phyloP scores from a whole-genome alignment of 352 stramenopile genomes.

The Pythium biforme region DNA sequence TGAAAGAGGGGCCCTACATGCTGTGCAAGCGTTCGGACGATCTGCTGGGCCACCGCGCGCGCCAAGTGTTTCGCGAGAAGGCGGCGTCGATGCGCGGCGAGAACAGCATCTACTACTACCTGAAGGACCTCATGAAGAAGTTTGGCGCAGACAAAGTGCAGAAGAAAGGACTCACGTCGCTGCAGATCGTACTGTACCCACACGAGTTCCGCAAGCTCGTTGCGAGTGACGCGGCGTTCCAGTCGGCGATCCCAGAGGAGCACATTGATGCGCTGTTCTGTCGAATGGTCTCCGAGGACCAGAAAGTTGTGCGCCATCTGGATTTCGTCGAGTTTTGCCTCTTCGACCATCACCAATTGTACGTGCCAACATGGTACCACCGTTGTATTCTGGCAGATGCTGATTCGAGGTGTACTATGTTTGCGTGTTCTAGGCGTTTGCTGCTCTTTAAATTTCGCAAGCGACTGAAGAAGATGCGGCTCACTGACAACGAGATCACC shows the following conservation, averaged over 20 bases:
- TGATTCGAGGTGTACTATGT: neutral
- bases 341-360: slow-evolving; percentile 79
- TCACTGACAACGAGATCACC: slow-evolving; percentile 77
- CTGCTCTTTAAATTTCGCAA: slow-evolving; percentile 77
- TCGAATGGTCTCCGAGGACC: slow-evolving; percentile 56
- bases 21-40: slow-evolving; percentile 84
- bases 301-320: slow-evolving; percentile 53
- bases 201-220: slow-evolving; percentile 81
- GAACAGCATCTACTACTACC: slow-evolving; percentile 85
- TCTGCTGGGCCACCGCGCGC: slow-evolving; percentile 71
- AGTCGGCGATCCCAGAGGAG: slow-evolving; percentile 64
- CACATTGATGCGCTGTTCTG: slow-evolving; percentile 77
- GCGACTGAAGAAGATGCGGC: slow-evolving; percentile 48
- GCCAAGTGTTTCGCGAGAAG: slow-evolving; percentile 84
- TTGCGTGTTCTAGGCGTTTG: slow-evolving; percentile 41
- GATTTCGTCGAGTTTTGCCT: slow-evolving; percentile 85
- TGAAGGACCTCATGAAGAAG: slow-evolving; percentile 80
- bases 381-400: neutral
- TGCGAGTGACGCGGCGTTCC: slow-evolving; percentile 72
- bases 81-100: slow-evolving; percentile 73
- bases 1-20: slow-evolving; percentile 79
- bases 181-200: slow-evolving; percentile 53
- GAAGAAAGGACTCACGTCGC: slow-evolving; percentile 38
- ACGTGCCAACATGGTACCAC: slow-evolving; percentile 12
- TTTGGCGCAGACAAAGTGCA: slow-evolving; percentile 43